Base-by-base conservation (phyloP, 2,329 filamentous ascomycete genomes). In the Aspergillus pseudotamarii region DNA sequence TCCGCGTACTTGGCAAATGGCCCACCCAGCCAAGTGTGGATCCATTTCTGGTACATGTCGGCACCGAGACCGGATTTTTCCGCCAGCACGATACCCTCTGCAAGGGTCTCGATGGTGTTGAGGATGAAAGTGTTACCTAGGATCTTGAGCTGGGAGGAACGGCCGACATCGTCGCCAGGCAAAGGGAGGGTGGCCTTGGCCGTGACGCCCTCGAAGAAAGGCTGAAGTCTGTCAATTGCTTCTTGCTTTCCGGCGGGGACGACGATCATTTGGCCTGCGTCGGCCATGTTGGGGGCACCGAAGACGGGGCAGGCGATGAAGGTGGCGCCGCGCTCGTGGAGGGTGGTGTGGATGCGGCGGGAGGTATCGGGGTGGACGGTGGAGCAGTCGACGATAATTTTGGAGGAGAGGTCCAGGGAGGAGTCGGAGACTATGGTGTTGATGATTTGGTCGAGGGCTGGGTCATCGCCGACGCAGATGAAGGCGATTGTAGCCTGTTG, bases 121-220 rank as follows among this genome's bases (percentile, higher is more conserved):
- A 96, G 76, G 70, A 97, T 85, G 75, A 97, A 94, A 0, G 91
- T 92, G 78, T 97, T 97, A 62, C 94, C 93, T 11, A 96, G 85
- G 23, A 97, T 83, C 79, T 97, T 95, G 55, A 96, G 82, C 53
- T 88, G 85, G 1, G 88, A 85, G 5, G 93, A 89, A 59, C 88
- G 87, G 58, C 89, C 86, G 56, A 89, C 88, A 1, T 89, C 85
- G 76, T 92, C 85, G n/a, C 85, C 88, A 51, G 84, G 83, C 76
- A 93, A 89, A 74, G 94, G 88, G 64, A 96, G 88, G 66, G 88
- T 86, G 1, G 84, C 85, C 38, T 86, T 85, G 2, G 89, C 86
- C 72, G 90, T 91, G 19, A 95, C 91, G 60, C 89, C 91, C 64
- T 86, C 88, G 64, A 89, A 89, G 77, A 89, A 94, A 0, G 90